A percentile compares a stretch with the other conserved stretches of the same genome.
Conservation (phyloP, 345 rosid genomes). For the Dipteronia sinensis region DNA sequence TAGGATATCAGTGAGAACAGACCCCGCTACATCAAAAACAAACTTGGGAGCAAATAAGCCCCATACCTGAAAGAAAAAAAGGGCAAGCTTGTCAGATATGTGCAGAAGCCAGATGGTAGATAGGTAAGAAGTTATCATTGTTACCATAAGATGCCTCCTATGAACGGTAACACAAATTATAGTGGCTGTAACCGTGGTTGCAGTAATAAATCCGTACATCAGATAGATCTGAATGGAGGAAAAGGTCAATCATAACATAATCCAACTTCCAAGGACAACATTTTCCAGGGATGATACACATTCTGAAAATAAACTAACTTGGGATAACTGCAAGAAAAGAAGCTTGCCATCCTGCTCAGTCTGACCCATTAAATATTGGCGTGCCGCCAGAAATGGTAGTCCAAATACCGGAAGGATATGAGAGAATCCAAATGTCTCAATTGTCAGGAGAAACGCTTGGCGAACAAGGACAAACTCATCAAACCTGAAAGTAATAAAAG, state of each 20-base stretch:
- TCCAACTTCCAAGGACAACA: background rate
- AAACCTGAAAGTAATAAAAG: conserved; percentile 53
- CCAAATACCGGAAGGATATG: conserved; percentile 77
- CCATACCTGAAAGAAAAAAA: conserved; percentile 77
- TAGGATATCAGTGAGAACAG: conserved; percentile 59
- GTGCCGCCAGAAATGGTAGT: conserved; percentile 59
- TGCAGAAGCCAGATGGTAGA: background rate
- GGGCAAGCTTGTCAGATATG: background rate
- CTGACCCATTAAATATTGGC: conserved; percentile 29
- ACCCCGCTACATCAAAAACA: conserved; percentile 78
- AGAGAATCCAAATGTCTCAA: conserved; percentile 91
- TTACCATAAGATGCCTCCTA: conserved; percentile 92
- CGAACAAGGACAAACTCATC: conserved; percentile 86
- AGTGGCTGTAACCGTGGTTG: conserved; percentile 61
- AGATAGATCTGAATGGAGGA: conserved; percentile 51
- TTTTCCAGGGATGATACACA: background rate
- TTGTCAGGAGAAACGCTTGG: conserved; percentile 86
- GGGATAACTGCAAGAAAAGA: conserved; percentile 41
- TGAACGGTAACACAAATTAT: conserved; percentile 79
- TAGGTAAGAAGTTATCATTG: background rate
- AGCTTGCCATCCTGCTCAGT: conserved; percentile 22
- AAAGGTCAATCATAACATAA: conserved; percentile 5
- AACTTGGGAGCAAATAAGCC: conserved; percentile 93
- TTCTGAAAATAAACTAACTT: conserved; percentile 38
- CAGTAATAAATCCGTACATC: conserved; percentile 65